These are phyloP conservation scores for Penicillium nordicum DNA, from an alignment of 2,329 filamentous ascomycete genomes.

Conservation along the genomic window DNA sequence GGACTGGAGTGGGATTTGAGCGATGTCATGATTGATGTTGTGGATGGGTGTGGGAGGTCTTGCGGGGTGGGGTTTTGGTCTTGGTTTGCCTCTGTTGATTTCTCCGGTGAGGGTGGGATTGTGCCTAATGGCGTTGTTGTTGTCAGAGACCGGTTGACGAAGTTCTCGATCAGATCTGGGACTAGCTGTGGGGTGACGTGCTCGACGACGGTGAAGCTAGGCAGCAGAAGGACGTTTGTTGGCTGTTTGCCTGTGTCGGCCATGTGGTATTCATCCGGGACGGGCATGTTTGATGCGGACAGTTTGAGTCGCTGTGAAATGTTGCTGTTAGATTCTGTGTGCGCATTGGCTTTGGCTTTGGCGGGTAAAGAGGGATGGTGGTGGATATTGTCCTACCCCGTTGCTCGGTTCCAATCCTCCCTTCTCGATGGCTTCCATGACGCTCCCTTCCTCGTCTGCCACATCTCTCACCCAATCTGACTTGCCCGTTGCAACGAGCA, in stretches of 20 bases:
- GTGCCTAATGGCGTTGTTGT: conserved; percentile 67
- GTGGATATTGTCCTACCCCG: conserved; percentile 34
- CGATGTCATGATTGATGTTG: conserved; percentile 30
- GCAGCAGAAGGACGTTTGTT: conserved; percentile 78
- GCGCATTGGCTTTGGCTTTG: neutral
- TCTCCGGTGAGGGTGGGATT: neutral
- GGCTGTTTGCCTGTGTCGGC: conserved; percentile 57
- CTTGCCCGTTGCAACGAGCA: conserved; percentile 93
- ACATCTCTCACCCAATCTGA: conserved; percentile 90
- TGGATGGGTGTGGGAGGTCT: conserved; percentile 20
- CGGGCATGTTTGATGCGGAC: conserved; percentile 85
- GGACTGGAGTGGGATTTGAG: conserved; percentile 66
- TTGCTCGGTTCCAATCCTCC: conserved; percentile 41
- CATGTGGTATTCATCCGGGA: conserved; percentile 63
- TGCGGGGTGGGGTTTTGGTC: neutral
- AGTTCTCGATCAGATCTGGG: conserved; percentile 65
- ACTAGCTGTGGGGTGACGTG: conserved; percentile 75
- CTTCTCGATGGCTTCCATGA: conserved; percentile 70
- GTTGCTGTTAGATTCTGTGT: conserved; percentile 4
- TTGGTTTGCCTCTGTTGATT: conserved; percentile 23
- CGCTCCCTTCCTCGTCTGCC: conserved; percentile 77
- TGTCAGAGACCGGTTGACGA: conserved; percentile 67
- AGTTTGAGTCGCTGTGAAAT: conserved; percentile 71
- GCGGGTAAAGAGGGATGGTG: neutral
- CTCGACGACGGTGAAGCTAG: conserved; percentile 77